A percentile compares a stretch with the other conserved stretches of the same genome.
Conservation (phyloP, 768 basidiomycete species). For the Psilocybe azurescens region DNA sequence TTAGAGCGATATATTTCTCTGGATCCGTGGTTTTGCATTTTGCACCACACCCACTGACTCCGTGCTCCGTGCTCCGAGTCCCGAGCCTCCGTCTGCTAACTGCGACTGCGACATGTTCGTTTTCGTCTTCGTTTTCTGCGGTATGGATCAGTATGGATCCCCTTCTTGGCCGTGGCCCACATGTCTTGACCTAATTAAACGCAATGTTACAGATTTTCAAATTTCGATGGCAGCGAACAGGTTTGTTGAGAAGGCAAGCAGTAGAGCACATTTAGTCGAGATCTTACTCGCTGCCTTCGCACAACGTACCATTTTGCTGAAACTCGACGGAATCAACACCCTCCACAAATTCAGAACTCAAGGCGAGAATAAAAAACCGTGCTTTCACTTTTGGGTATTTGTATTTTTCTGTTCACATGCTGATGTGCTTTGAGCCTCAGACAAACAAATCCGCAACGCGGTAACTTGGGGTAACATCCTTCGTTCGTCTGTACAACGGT, state of each 20-base stretch:
- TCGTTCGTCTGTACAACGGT: neutral
- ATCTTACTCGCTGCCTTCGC: too few relatives aligned
- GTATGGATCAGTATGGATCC: neutral
- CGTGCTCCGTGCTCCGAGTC: slow-evolving; percentile 6
- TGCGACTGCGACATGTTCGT: neutral
- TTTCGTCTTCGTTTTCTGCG: neutral
- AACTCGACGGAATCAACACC: too few relatives aligned
- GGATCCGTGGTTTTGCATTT: too few relatives aligned
- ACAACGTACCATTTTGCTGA: too few relatives aligned
- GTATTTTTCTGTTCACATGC: too few relatives aligned
- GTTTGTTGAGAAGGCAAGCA: neutral
- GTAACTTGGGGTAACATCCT: neutral
- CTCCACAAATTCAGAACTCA: too few relatives aligned
- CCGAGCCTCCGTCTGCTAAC: neutral
- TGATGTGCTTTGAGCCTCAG: neutral
- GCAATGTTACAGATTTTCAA: neutral
- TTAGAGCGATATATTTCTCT: neutral
- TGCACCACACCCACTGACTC: too few relatives aligned
- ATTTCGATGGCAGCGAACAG: neutral
- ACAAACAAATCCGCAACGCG: neutral
- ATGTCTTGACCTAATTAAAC: neutral
- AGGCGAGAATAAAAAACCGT: too few relatives aligned
- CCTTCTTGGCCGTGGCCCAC: neutral
- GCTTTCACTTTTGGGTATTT: neutral
- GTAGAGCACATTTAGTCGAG: too few relatives aligned